These are phyloP conservation scores for Trichoderma gamsii DNA, from an alignment of 495 filamentous ascomycete species.

Conservation along the genomic window DNA sequence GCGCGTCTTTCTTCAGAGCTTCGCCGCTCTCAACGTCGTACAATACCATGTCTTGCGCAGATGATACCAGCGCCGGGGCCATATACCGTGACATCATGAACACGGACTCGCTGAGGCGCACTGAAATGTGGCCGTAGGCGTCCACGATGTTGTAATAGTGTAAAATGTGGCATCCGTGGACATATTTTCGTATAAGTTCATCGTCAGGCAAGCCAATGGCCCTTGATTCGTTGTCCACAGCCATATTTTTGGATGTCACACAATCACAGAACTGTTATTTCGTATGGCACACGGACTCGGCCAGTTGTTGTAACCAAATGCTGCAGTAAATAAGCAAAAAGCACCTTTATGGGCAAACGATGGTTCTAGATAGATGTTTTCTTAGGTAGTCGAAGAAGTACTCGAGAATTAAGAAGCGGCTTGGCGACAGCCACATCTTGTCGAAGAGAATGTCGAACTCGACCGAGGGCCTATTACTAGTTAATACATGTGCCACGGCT, in stretches of 20 bases:
- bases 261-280: not conserved
- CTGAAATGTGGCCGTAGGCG: slow-evolving; percentile 45
- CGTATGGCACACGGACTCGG: not conserved
- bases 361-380: not conserved
- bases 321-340: not conserved
- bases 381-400: not conserved
- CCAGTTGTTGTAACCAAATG: not conserved
- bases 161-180: slow-evolving; percentile 20
- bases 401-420: not conserved
- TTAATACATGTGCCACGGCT: not conserved
- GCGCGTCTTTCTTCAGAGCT: not conserved
- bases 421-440: not conserved
- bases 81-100: slow-evolving; percentile 39
- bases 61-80: slow-evolving; percentile 36
- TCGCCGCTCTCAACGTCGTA: slow-evolving; percentile 34
- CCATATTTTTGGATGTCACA: not conserved
- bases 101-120: slow-evolving; percentile 31
- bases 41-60: slow-evolving; percentile 28
- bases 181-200: slow-evolving; percentile 22
- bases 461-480: not conserved
- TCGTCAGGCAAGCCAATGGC: slow-evolving; percentile 23
- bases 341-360: not conserved
- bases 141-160: slow-evolving; percentile 37
- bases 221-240: not conserved
- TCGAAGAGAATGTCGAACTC: not conserved